Percentiles rank a stretch among this genome's conserved stretches.
Evolutionary conservation across 73 alveolate species (phyloP).

Genomic region (Diophrys appendiculata): DNA sequence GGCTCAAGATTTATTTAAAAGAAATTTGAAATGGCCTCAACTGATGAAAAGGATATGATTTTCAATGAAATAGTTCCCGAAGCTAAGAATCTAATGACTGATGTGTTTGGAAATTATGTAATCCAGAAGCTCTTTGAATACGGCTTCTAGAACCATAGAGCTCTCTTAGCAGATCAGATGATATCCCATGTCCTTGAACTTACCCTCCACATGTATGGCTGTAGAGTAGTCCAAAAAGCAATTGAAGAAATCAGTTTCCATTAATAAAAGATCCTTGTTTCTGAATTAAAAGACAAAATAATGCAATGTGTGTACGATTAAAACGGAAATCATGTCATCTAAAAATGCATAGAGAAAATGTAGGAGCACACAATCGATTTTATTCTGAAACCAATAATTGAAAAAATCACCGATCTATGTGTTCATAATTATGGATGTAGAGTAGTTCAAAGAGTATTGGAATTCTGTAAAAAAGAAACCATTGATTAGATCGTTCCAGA

Average conservation of each 20-base stretch:
- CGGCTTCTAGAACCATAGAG: conserved; percentile 68
- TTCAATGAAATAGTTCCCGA: conserved; percentile 76
- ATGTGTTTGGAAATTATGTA: conserved; percentile 94
- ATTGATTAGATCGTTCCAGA: conserved; percentile 67
- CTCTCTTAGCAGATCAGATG: conserved; percentile 70
- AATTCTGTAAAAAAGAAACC: conserved; percentile 60
- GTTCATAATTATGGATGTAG: conserved; percentile 93
- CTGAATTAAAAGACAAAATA: conserved; percentile 73
- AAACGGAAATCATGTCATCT: conserved; percentile 97
- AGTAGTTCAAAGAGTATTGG: conserved; percentile 88
- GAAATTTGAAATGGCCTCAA: conserved; percentile 81
- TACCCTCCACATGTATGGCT: conserved; percentile 89
- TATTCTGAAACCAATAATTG: conserved; percentile 76
- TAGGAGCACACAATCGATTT: conserved; percentile 62
- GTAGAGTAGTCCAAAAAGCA: conserved; percentile 90
- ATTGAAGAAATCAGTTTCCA: conserved; percentile 63
- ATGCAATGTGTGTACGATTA: conserved; percentile 86
- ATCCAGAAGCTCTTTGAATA: conserved; percentile 85
- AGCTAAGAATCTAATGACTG: conserved; percentile 73
- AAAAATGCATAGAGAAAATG: conserved; percentile 86
- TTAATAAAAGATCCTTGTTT: conserved; percentile 51
- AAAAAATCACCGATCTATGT: conserved; percentile 64
- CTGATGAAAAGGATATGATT: conserved; percentile 86
- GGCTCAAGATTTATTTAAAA: conserved; percentile 91
- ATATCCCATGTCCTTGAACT: conserved; percentile 79